These are phyloP conservation scores for Cystobasidium onofrii DNA, from an alignment of 768 basidiomycete species.

Conservation along the genomic window DNA sequence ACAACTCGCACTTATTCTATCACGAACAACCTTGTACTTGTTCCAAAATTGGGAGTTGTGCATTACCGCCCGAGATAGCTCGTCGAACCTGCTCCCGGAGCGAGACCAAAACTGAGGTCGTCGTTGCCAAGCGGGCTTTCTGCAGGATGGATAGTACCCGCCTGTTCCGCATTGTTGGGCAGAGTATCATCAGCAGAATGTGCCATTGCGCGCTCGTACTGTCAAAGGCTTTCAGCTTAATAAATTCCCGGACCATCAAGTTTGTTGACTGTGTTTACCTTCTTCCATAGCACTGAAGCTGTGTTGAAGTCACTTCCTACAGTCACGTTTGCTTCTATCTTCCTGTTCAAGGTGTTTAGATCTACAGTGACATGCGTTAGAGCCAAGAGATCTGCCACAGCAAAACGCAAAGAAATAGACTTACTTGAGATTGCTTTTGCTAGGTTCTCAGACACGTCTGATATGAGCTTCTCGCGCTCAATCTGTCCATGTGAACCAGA, in stretches of 20 bases:
- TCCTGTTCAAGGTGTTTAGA: constrained; percentile 22
- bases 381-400: background rate
- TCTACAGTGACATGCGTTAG: background rate
- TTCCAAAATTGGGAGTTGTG: too few species aligned
- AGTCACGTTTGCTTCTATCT: constrained; percentile 21
- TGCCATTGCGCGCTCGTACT: constrained; percentile 24
- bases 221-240: background rate
- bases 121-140: background rate
- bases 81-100: constrained; percentile 23
- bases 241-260: too few species aligned
- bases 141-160: background rate
- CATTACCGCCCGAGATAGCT: constrained; percentile 7
- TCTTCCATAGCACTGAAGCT: constrained; percentile 18
- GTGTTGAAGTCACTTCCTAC: constrained; percentile 23
- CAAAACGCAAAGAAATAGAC: background rate
- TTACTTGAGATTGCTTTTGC: constrained; percentile 2
- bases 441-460: constrained; percentile 17
- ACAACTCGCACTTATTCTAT: too few species aligned
- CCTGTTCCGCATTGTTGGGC: background rate
- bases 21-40: too few species aligned
- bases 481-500: background rate
- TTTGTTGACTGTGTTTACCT: background rate
- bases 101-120: constrained; percentile 6
- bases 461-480: constrained; percentile 24
- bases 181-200: constrained; percentile 14